Evolutionary conservation across 805 yeast genomes (phyloP).

Genomic region (Suhomyces xylopsoci): DNA sequence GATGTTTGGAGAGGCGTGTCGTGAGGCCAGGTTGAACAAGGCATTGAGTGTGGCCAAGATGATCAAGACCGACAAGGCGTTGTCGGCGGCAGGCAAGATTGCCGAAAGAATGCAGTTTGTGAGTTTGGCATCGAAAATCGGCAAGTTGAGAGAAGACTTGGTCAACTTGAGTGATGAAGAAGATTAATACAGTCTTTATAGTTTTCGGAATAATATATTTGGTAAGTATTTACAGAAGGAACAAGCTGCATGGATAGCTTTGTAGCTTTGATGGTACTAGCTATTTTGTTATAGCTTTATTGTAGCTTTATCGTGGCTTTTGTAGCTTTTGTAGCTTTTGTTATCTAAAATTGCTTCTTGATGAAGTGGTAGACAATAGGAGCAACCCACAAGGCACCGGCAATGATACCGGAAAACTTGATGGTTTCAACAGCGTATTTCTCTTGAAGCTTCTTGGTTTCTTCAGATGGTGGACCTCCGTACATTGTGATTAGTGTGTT

Average conservation of each 20-base stretch:
- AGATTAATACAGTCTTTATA: neutral
- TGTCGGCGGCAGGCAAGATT: slow-evolving; percentile 79
- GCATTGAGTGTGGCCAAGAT: slow-evolving; percentile 69
- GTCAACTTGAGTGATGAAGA: slow-evolving; percentile 19
- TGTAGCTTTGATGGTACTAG: too few species aligned
- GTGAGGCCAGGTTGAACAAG: slow-evolving; percentile 57
- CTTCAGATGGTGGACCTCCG: slow-evolving; percentile 59
- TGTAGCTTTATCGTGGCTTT: too few species aligned
- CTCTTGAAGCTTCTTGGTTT: slow-evolving; percentile 65
- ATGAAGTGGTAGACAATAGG: slow-evolving; percentile 57
- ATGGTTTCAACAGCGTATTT: slow-evolving; percentile 58
- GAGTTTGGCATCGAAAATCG: slow-evolving; percentile 36
- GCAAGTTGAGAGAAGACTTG: slow-evolving; percentile 36
- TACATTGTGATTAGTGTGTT: slow-evolving; percentile 24
- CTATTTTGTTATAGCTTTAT: neutral
- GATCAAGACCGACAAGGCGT: slow-evolving; percentile 72
- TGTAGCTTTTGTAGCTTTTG: neutral
- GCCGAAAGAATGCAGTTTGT: slow-evolving; percentile 59
- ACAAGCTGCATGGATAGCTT: neutral
- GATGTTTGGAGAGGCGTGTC: slow-evolving; percentile 71
- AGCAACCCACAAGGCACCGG: slow-evolving; percentile 59
- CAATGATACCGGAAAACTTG: slow-evolving; percentile 57
- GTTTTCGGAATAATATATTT: neutral
- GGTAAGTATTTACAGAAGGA: neutral
- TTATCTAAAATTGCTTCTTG: slow-evolving; percentile 43